Evolutionary conservation across 2,329 filamentous ascomycete genomes (phyloP).

Genomic region (Plectosphaerella sp.): DNA sequence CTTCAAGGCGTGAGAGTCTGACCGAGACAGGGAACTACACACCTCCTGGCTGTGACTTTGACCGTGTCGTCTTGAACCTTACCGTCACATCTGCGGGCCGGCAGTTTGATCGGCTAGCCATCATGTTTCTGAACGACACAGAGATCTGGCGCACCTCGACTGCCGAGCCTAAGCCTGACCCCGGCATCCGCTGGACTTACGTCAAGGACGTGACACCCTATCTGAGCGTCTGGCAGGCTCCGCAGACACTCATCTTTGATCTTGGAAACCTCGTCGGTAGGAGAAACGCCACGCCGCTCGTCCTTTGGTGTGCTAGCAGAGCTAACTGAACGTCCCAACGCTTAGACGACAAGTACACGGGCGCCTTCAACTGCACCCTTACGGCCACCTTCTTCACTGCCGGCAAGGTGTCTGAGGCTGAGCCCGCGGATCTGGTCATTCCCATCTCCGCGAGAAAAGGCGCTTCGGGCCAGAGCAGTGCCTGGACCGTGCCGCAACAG

Average conservation of each 20-base stretch:
- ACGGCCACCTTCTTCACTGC: conserved; percentile 66
- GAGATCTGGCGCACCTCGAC: conserved; percentile 85
- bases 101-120: conserved; percentile 72
- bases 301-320: neutral
- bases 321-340: neutral
- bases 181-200: conserved; percentile 72
- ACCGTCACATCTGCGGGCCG: conserved; percentile 67
- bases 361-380: conserved; percentile 67
- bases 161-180: conserved; percentile 62
- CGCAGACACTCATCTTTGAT: conserved; percentile 76
- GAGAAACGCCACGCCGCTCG: neutral
- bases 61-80: conserved; percentile 71
- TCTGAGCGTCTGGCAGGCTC: conserved; percentile 60
- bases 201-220: conserved; percentile 75
- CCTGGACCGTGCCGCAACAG: conserved; percentile 62
- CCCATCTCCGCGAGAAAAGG: conserved; percentile 58
- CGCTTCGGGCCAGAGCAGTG: conserved; percentile 50
- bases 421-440: conserved; percentile 60
- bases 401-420: neutral
- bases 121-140: conserved; percentile 71
- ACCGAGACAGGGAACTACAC: conserved; percentile 49
- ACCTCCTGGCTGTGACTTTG: conserved; percentile 67
- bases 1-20: neutral
- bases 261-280: conserved; percentile 63
- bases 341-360: conserved; percentile 62